A percentile compares a stretch with the other conserved stretches of the same genome.
phyloP scores from a whole-genome alignment of 202 grass and related monocot genomes.

The Brachypodium distachyon region DNA sequence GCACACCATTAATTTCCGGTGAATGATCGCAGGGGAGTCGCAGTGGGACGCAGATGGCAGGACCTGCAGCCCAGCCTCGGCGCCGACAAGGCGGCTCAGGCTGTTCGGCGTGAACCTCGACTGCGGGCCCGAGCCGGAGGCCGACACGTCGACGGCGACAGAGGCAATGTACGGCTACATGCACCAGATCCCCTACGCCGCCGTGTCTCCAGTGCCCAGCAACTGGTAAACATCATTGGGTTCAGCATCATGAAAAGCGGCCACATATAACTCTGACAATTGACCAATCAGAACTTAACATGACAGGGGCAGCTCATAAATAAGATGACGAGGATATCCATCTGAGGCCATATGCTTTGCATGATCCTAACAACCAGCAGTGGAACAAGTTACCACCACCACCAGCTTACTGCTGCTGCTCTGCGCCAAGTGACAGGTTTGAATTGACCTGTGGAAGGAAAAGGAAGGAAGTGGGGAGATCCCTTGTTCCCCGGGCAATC shows the following conservation, averaged over 20 bases:
- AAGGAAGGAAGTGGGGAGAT: constrained; percentile 34
- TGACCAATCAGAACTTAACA: constrained; percentile 16
- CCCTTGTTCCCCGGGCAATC: constrained; percentile 50
- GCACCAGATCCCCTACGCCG: constrained; percentile 30
- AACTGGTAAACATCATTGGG: constrained; percentile 38
- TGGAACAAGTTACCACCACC: constrained; percentile 26
- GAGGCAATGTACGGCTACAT: constrained; percentile 27
- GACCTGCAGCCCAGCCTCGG: constrained; percentile 12
- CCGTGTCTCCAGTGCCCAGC: constrained; percentile 19
- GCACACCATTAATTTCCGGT: constrained; percentile 25
- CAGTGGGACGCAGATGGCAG: constrained; percentile 21
- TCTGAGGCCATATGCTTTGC: constrained; percentile 47
- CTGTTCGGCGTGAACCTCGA: constrained; percentile 90
- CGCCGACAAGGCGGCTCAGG: constrained; percentile 51
- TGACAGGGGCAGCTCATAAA: constrained; percentile 38
- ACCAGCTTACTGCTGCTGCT: constrained; percentile 28
- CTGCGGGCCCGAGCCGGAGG: constrained; percentile 53
- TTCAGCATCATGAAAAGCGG: constrained; percentile 6
- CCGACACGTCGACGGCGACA: constrained; percentile 7
- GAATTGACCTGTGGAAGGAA: constrained; percentile 49
- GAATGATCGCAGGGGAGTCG: constrained; percentile 36
- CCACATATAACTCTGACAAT: not conserved
- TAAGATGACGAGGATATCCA: constrained; percentile 30
- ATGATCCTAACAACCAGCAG: constrained; percentile 46
- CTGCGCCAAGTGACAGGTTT: constrained; percentile 46